Base-by-base conservation (phyloP, 768 basidiomycete species). In the Strobilomyces dryophilus region DNA sequence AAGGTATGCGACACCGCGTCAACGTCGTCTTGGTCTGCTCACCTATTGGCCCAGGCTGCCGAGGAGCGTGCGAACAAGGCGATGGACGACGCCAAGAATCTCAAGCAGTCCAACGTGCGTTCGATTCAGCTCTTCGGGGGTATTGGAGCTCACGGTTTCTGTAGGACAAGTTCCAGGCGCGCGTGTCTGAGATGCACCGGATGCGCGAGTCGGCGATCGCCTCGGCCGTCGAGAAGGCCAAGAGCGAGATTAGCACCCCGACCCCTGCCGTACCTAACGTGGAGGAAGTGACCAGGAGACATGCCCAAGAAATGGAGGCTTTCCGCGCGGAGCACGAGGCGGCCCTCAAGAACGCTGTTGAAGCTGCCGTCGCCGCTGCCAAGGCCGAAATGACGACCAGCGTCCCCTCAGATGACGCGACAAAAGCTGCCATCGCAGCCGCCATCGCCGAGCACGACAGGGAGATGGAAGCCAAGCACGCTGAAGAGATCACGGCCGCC, bases 141-240 rank as follows among this genome's bases (percentile, higher is more conserved):
- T 21, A 12, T 6, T 15, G 8, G 14, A 20, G 26, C 41, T 66
- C 2, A 68, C 43, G 3, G 18, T 29, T 37, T 46, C 20, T 48
- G 18, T 66, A 89, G 84, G 83, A 85, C 4, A 85, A 84, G 63
- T 80, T 84, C 74, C 78, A 79, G 50, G 63, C 71, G 2, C 78
- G 80, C 56, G 73, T 85, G 8, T 68, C 72, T 7, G 79, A 81
- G 32, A 61, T 85, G 47, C 76, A 76, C 59, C 80, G 79, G 62
- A 73, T 75, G 9, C 77, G 79, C 44, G 76, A 81, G 47, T 72
- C 72, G 10, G 75, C 79, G 14, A 74, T 84, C n/a, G 69, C 79
- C 26, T 77, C 77, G 27, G 85, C 83, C 2, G 73, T 84, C 4
- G 80, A 80, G 40, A 81, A 83, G 53, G 70, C 78, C 8, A 80